Conservation (phyloP, 345 rosid genomes). For the Camelina neglecta region DNA sequence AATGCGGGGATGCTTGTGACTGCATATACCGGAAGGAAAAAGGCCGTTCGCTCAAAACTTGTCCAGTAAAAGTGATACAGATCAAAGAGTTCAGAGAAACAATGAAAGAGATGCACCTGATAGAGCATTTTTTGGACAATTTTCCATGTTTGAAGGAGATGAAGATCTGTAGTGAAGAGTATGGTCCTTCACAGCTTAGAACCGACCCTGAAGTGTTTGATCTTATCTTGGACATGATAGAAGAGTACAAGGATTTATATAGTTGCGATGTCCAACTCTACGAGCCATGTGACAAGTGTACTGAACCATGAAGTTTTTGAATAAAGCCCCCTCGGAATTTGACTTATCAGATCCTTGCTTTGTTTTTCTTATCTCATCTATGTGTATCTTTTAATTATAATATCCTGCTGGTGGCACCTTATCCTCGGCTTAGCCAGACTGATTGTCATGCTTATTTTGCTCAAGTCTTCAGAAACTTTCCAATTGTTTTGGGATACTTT, state of each 20-base stretch:
- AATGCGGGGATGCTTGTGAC: conserved; percentile 36
- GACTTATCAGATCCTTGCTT: neutral
- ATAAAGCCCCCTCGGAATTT: neutral
- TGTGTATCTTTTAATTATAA: neutral
- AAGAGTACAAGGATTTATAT: conserved; percentile 14
- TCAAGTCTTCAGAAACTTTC: neutral
- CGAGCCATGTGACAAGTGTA: neutral
- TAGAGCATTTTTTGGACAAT: conserved; percentile 37
- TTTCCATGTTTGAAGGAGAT: conserved; percentile 25
- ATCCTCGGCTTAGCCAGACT: neutral
- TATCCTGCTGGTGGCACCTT: neutral
- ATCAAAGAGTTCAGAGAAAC: conserved; percentile 28
- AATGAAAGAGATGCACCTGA: conserved; percentile 31
- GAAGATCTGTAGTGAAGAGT: conserved; percentile 11
- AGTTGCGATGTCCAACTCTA: conserved; percentile 20
- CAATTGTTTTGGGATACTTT: neutral
- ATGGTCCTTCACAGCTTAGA: neutral
- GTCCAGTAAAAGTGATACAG: conserved; percentile 20
- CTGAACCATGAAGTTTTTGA: neutral
- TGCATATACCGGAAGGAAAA: conserved; percentile 27
- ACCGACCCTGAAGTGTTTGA: neutral
- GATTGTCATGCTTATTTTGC: neutral
- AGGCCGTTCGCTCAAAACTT: conserved; percentile 26
- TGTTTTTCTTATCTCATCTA: neutral
- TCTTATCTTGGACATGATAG: conserved; percentile 12